Evolutionary conservation across 306 rosid species (phyloP).

Genomic region (Vicia sativa): DNA sequence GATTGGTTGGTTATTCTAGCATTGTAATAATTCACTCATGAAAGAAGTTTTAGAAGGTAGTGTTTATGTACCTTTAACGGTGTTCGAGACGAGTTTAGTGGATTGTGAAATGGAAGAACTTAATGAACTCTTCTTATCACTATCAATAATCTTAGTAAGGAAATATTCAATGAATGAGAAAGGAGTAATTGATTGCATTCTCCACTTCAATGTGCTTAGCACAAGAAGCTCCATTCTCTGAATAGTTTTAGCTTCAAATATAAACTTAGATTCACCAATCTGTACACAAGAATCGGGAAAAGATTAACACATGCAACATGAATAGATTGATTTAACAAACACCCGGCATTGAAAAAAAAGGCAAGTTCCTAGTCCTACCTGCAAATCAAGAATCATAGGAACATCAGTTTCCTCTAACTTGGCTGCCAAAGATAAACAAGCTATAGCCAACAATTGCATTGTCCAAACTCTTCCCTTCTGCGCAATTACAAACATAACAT

Average conservation of each 20-base stretch:
- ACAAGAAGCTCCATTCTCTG: conserved; percentile 94
- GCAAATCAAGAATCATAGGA: conserved; percentile 75
- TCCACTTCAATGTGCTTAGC: conserved; percentile 86
- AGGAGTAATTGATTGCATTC: conserved; percentile 90
- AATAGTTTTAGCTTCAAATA: conserved; percentile 89
- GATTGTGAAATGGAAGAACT: conserved; percentile 52
- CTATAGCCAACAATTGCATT: conserved; percentile 88
- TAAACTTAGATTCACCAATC: conserved; percentile 77
- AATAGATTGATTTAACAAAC: conserved; percentile 14
- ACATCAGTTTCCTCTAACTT: conserved; percentile 86
- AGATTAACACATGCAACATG: conserved; percentile 34
- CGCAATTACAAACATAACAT: conserved; percentile 7
- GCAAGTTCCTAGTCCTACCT: conserved; percentile 49
- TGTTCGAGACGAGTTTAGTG: conserved; percentile 59
- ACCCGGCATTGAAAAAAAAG: background rate
- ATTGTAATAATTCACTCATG: background rate
- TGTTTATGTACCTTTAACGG: conserved; percentile 52
- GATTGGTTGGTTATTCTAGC: no score
- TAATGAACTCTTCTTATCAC: conserved; percentile 50
- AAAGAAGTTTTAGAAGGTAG: conserved; percentile 12
- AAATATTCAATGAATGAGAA: conserved; percentile 79
- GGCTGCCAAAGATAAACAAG: conserved; percentile 88
- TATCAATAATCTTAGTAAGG: conserved; percentile 59
- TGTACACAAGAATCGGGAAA: conserved; percentile 28
- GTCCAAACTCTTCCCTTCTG: conserved; percentile 90